Evolutionary conservation across 345 rosid genomes (phyloP).

Genomic region (Populus ilicifolia): DNA sequence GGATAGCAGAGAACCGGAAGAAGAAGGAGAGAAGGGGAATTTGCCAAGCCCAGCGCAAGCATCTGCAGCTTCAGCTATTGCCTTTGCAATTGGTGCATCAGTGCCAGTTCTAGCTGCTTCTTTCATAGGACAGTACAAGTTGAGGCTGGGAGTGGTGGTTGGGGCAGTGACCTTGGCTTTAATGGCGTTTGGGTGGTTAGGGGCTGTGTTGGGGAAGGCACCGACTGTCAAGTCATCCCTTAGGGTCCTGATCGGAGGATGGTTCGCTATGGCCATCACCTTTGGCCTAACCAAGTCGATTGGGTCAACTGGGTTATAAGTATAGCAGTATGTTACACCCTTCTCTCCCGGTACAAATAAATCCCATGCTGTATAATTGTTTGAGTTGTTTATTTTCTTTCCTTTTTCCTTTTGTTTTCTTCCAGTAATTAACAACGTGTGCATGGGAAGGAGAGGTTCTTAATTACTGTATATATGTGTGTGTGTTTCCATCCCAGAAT

Average conservation of each 20-base stretch:
- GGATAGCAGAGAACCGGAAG: neutral
- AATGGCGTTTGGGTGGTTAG: slow-evolving; percentile 64
- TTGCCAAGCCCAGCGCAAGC: slow-evolving; percentile 82
- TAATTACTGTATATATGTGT: too few relatives aligned
- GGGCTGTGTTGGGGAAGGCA: slow-evolving; percentile 76
- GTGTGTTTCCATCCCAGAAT: too few relatives aligned
- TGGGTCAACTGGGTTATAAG: slow-evolving; percentile 43
- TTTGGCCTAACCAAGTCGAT: slow-evolving; percentile 79
- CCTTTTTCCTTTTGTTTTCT: too few relatives aligned
- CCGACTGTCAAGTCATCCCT: slow-evolving; percentile 44
- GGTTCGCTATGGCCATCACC: slow-evolving; percentile 91
- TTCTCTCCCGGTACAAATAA: too few relatives aligned
- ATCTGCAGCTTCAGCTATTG: slow-evolving; percentile 77
- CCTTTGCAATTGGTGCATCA: slow-evolving; percentile 74
- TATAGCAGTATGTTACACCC: too few relatives aligned
- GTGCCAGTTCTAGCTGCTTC: slow-evolving; percentile 82
- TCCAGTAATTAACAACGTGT: too few relatives aligned
- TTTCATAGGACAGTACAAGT: slow-evolving; percentile 56
- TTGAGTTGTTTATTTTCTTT: too few relatives aligned
- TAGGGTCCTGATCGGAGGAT: slow-evolving; percentile 83
- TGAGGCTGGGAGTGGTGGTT: slow-evolving; percentile 56
- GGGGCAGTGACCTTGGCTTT: slow-evolving; percentile 65
- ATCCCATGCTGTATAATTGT: too few relatives aligned
- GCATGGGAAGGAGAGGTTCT: too few relatives aligned
- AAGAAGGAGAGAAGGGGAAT: slow-evolving; percentile 35